Evolutionary conservation across 805 yeast genomes (phyloP), one percentile per base, ranked within the genome.

Genomic region (Lipomyces spencermartinsiae): DNA sequence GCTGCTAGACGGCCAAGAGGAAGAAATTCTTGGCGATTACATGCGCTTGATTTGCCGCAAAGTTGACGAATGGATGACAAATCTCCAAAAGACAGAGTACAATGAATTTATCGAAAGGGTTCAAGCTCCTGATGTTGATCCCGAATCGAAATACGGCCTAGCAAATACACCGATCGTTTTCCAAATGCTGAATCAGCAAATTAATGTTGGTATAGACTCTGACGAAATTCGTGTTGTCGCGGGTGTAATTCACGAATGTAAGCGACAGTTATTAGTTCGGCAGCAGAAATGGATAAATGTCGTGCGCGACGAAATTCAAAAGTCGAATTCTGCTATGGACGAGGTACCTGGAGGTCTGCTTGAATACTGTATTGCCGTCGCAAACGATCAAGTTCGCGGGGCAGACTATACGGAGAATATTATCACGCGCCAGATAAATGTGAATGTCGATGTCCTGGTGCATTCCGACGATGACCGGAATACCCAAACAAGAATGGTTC

Each of bases 161-260:
- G 92, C 92, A 64, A 95, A 92, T 64, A 90, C 92, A 63, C 89
- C 87, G 68, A 88, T 90, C 4, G 88, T 93, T 35, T 88, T 91
- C 76, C 87, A 90, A 69, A 89, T 92, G 89, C 86, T 92, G 66
- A 88, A 89, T n/a, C 97, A 92, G 75, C 97, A 93, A 77, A 89
- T 92, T 16, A 96, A 90, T 69, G 93, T 90, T 6, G 95, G 97
- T 0, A 91, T 93, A 0, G 93, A 89, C 39, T 87, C 94, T 2
- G 91, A 92, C 2, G 93, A 91, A 77, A 92, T 93, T 6, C 85
- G 88, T 70, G 90, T 92, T 34, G 81, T 92, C 43, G 87, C 88
- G 12, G 95, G 94, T 31, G 95, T 92, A 12, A 86, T 92, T 16
- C 88, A 85, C 62, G 87, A 89, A 67, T 90, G 93, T 82, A 85